Evolutionary conservation across 768 basidiomycete species (phyloP), one percentile per base, ranked within the genome.

Genomic region (Auricularia sp.): DNA sequence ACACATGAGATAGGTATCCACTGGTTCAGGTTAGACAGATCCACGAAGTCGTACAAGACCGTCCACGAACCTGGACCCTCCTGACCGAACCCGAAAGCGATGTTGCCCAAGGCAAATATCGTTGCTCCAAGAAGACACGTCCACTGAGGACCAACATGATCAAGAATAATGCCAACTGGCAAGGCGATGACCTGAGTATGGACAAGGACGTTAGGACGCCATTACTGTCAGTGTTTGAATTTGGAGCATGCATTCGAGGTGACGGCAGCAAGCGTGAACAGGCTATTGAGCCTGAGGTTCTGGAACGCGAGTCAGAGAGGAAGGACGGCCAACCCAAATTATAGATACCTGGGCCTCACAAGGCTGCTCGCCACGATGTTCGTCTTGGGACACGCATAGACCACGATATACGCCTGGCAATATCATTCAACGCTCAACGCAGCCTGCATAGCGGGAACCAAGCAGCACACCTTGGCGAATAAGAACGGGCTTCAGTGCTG

Each of bases 401-500:
- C 71, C 64, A 1, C 58, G 37, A 68, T 76, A 77, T 14, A 76
- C 74, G 13, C 70, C 72, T 67, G 65, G 54, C 10, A 18, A 29
- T 29, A 29, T 29, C 29, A 29, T 29, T 29, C 29, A 3, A 56
- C 39, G 24, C 18, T 29, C 58, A 62, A 14, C 29, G 21, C n/a
- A 29, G 33, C 37, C 29, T 18, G 33, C 34, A 21, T 16, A 62
- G 24, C 21, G 5, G 44, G 34, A 6, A 62, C 35, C 5, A 16
- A 7, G 47, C 11, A 33, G 65, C 21, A 21, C 13, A 70, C 72
- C 72, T 63, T 73, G 67, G 14, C 66, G 67, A 16, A 75, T 64
- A 11, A 77, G 69, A 29, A 77, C 72, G 8, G 76, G 74, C 64
- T 77, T 77, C 62, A 77, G 70, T 11, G 75, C 76, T 42, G 39